Conservation (phyloP, 2,329 filamentous ascomycete species). For the Onygenales sp. region DNA sequence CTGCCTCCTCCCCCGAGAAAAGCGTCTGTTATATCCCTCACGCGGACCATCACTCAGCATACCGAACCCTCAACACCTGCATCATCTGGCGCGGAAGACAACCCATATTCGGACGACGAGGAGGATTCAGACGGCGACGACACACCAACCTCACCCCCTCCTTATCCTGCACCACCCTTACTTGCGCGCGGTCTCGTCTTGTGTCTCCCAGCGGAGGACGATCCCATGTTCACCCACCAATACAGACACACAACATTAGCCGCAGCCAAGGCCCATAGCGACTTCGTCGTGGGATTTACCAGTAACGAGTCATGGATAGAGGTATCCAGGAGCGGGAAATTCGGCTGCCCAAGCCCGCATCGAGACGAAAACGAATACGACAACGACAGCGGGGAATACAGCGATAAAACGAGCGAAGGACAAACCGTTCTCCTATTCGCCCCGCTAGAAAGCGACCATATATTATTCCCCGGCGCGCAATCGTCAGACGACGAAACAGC, state of each 20-base stretch:
- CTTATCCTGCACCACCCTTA: constrained; percentile 22
- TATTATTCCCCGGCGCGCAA: constrained; percentile 3
- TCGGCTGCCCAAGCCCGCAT: not conserved
- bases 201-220: constrained; percentile 23
- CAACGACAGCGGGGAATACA: constrained; percentile 7
- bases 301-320: constrained; percentile 27
- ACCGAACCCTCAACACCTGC: constrained; percentile 21
- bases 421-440: constrained; percentile 20
- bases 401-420: not conserved
- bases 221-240: constrained; percentile 23
- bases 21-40: constrained; percentile 33
- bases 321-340: constrained; percentile 15
- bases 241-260: constrained; percentile 27
- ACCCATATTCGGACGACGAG: constrained; percentile 1
- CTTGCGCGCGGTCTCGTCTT: constrained; percentile 28
- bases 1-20: constrained; percentile 19
- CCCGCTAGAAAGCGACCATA: constrained; percentile 14
- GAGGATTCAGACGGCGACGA: constrained; percentile 8
- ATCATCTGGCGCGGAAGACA: constrained; percentile 2
- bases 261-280: constrained; percentile 29
- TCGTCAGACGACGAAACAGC: not conserved
- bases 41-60: constrained; percentile 28
- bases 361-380: constrained; percentile 9
- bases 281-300: constrained; percentile 31
- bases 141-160: not conserved